Base-by-base conservation (phyloP, 139 green algal species). In the Pseudopediastrum boryanum region DNA sequence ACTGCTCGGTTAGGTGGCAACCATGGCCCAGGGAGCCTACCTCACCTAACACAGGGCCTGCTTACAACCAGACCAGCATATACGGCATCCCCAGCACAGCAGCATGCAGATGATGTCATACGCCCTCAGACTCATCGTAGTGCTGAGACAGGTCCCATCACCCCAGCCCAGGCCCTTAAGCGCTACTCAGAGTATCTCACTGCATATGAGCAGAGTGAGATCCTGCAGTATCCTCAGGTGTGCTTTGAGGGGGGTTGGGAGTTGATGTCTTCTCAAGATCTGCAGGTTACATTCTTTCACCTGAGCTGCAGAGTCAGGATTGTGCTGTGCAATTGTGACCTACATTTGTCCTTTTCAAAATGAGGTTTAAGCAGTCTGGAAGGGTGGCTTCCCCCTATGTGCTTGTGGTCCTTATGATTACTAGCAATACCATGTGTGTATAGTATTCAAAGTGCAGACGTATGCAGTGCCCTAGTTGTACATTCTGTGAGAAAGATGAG, bases 161-260 rank as follows among this genome's bases (percentile, higher is more conserved):
- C 84, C 0, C 78, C 84, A 21, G 78, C 83, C 10, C 77, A 87
- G 70, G 87, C 84, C 38, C 84, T 95, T 13, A 84, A 78, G 44
- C 77, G 81, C 19, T 92, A 93, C 76, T n/a, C 54, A 10, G 80
- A 92, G 70, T 86, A 87, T 52, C 86, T 97, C 38, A 94, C 91
- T 23, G 71, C 84, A 21, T 95, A 84, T 85, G 93, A 97, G 84
- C 88, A 93, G 85, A 91, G 85, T 58, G 93, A 97, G 83, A 84
- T 97, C 16, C 82, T 95, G 29, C 84, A 95, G 67, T 95, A 93
- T 80, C 80, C 63, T 3, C 77, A 92, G 69, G 81, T 89, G 46
- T 48, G 71, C 38, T 59, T 31, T 64, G 23, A 41, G 8, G 25
- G 31, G 46, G 46, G 46, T 56, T 12, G 13, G 46, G n/a, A n/a